phyloP scores from a whole-genome alignment of 1,284 basidiomycete genomes.

The Malassezia pachydermatis region DNA sequence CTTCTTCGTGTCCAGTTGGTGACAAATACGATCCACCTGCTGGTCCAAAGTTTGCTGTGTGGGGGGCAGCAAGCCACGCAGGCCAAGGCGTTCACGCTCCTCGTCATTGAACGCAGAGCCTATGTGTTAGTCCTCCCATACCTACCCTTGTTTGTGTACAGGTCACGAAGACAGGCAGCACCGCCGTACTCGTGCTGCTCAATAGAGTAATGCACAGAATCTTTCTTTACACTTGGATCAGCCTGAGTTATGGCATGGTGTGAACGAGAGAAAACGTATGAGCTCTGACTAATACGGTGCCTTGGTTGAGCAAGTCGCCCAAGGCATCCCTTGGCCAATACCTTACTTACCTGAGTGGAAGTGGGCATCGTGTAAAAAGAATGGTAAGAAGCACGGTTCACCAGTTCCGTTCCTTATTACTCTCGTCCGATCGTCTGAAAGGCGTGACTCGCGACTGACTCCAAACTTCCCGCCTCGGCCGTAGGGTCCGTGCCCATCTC shows the following conservation, averaged over 20 bases:
- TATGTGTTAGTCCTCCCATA: conserved; percentile 11
- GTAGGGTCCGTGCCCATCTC: no score
- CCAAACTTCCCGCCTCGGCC: no score
- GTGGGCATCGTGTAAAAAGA: background rate
- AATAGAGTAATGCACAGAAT: conserved; percentile 28
- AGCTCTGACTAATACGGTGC: no score
- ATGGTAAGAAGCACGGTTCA: no score
- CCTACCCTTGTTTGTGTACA: conserved; percentile 42
- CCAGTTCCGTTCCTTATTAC: no score
- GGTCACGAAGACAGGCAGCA: conserved; percentile 34
- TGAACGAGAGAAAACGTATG: background rate
- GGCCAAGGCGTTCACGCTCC: conserved; percentile 62
- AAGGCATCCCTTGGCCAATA: no score
- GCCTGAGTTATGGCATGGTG: no score
- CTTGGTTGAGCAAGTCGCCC: background rate
- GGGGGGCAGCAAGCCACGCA: conserved; percentile 61
- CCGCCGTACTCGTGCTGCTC: conserved; percentile 29
- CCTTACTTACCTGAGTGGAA: conserved; percentile 3
- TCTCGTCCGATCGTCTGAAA: no score
- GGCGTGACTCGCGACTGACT: no score
- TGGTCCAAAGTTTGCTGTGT: conserved; percentile 52
- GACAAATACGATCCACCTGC: conserved; percentile 58
- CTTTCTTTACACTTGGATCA: conserved; percentile 7
- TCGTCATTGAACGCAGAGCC: conserved; percentile 59
- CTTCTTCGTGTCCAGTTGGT: conserved; percentile 61